Conservation (phyloP, 2,329 filamentous ascomycete species). For the Fonsecaea nubica region DNA sequence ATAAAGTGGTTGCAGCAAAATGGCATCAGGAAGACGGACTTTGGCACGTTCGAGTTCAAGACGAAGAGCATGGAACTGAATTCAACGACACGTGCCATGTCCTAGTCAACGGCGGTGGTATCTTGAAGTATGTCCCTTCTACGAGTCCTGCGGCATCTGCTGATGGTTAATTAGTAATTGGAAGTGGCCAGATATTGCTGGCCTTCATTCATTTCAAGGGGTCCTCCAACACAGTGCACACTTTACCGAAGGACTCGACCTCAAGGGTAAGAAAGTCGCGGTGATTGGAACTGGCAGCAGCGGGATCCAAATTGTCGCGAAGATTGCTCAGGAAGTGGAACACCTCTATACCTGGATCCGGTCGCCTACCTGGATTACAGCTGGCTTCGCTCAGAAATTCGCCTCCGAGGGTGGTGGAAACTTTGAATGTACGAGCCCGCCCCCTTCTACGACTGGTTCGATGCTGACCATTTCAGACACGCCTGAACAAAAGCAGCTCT, state of each 20-base stretch:
- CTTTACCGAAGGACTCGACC: constrained; percentile 44
- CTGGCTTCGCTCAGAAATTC: constrained; percentile 38
- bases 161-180: constrained; percentile 38
- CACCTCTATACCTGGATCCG: constrained; percentile 44
- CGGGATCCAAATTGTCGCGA: constrained; percentile 44
- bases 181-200: constrained; percentile 49
- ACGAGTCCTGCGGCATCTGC: constrained; percentile 41
- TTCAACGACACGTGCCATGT: constrained; percentile 41
- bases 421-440: constrained; percentile 25
- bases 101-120: constrained; percentile 42
- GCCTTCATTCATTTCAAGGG: constrained; percentile 47
- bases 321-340: constrained; percentile 48
- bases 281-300: constrained; percentile 41
- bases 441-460: not conserved
- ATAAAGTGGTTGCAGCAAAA: constrained; percentile 40
- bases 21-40: constrained; percentile 43
- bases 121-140: constrained; percentile 49
- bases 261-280: constrained; percentile 39
- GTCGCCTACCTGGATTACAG: constrained; percentile 43
- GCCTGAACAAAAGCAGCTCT: constrained; percentile 33
- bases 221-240: constrained; percentile 44
- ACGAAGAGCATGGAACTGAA: constrained; percentile 32
- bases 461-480: constrained; percentile 30
- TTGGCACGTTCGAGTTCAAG: constrained; percentile 43
- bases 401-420: constrained; percentile 39